Evolutionary conservation across 352 stramenopile genomes (phyloP).

Genomic region (Globisporangium cystogenes): DNA sequence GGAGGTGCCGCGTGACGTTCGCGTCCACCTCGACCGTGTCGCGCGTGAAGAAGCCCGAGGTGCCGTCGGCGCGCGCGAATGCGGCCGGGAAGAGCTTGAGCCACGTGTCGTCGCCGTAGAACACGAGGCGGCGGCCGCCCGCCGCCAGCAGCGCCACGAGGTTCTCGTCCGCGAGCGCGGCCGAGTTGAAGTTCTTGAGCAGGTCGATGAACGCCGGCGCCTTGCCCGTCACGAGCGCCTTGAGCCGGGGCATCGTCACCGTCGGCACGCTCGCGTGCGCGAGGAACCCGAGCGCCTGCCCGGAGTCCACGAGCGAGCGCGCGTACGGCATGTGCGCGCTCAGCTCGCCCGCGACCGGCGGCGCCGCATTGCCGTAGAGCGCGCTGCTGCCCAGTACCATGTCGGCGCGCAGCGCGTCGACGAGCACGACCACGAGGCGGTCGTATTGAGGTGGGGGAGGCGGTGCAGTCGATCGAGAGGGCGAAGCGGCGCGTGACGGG

Average conservation of each 20-base stretch:
- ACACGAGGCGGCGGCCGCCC: conserved; percentile 56
- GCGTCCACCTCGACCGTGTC: conserved; percentile 83
- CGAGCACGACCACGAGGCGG: conserved; percentile 80
- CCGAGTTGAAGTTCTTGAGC: conserved; percentile 89
- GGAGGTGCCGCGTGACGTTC: conserved; percentile 84
- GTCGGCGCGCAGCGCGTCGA: conserved; percentile 83
- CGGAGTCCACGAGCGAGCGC: conserved; percentile 33
- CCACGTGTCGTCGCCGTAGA: conserved; percentile 90
- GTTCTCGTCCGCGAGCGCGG: conserved; percentile 68
- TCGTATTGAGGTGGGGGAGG: conserved; percentile 36
- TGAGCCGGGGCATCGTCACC: conserved; percentile 87
- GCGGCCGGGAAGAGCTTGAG: conserved; percentile 77
- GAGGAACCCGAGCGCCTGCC: conserved; percentile 62
- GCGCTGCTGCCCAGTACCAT: conserved; percentile 75
- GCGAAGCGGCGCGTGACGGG: neutral
- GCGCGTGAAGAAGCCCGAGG: conserved; percentile 85
- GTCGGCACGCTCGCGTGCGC: conserved; percentile 79
- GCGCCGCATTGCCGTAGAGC: conserved; percentile 21
- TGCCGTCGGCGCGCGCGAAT: conserved; percentile 72
- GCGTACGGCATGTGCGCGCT: conserved; percentile 70
- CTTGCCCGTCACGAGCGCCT: conserved; percentile 82
- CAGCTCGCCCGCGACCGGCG: conserved; percentile 27
- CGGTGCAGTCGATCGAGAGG: conserved; percentile 4
- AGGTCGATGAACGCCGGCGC: conserved; percentile 88
- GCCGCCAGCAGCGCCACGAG: conserved; percentile 49